Evolutionary conservation across 2,329 filamentous ascomycete genomes (phyloP).

Genomic region (Aspergillus sp.): DNA sequence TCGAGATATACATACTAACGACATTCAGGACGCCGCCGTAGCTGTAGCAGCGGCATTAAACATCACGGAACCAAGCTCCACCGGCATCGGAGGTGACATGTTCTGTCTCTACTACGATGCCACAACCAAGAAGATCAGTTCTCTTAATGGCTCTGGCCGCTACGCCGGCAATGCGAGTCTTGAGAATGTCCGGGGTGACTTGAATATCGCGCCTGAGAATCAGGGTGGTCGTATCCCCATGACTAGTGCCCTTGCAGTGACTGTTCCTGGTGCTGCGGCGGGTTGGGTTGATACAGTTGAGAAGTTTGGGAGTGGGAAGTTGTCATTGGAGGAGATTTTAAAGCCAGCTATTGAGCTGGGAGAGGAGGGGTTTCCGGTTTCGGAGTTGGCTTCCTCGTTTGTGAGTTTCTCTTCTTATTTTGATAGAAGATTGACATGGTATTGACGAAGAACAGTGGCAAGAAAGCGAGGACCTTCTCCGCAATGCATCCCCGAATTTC

Average conservation of each 20-base stretch:
- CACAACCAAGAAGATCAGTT: constrained; percentile 69
- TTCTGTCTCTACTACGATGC: constrained; percentile 92
- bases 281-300: constrained; percentile 89
- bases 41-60: constrained; percentile 93
- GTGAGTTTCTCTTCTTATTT: constrained; percentile 45
- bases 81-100: constrained; percentile 94
- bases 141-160: constrained; percentile 90
- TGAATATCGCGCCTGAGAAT: constrained; percentile 55
- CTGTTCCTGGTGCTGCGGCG: constrained; percentile 81
- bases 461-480: constrained; percentile 55
- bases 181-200: constrained; percentile 60
- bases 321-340: constrained; percentile 70
- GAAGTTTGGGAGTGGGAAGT: constrained; percentile 79
- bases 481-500: constrained; percentile 73
- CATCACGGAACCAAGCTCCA: constrained; percentile 85
- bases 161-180: constrained; percentile 63
- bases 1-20: background rate
- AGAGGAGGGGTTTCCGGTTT: constrained; percentile 84
- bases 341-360: constrained; percentile 76
- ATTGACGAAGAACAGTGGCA: constrained; percentile 56
- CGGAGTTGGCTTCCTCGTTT: constrained; percentile 63
- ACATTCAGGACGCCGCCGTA: constrained; percentile 77
- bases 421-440: background rate
- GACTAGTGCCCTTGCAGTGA: constrained; percentile 70
- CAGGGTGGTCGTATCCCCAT: constrained; percentile 60